Conservation (phyloP, 129 eudicot species). For the Silybum marianum region DNA sequence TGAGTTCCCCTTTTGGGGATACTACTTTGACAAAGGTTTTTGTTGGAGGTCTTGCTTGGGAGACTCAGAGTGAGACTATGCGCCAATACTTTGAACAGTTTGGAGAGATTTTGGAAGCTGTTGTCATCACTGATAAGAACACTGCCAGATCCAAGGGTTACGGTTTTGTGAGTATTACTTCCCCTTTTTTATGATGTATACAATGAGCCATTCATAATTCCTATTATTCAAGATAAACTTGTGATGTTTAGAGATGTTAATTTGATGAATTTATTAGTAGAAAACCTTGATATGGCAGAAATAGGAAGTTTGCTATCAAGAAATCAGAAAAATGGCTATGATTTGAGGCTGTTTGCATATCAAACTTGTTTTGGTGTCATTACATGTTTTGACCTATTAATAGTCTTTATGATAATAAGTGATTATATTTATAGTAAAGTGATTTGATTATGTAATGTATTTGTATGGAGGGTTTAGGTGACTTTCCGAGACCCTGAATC, state of each 20-base stretch:
- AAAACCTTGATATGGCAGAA: too few relatives aligned
- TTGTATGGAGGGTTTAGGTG: conserved; percentile 78
- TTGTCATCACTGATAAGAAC: conserved; percentile 55
- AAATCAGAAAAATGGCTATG: neutral
- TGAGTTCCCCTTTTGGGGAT: conserved; percentile 66
- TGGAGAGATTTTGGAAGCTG: conserved; percentile 59
- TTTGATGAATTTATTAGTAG: neutral
- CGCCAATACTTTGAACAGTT: conserved; percentile 44
- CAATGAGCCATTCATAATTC: neutral
- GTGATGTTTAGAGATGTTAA: neutral
- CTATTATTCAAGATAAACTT: neutral
- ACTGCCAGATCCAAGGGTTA: conserved; percentile 62
- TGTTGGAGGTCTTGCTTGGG: conserved; percentile 74
- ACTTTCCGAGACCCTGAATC: conserved; percentile 93
- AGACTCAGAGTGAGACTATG: conserved; percentile 56
- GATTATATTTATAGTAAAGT: conserved; percentile 27
- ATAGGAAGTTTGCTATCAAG: neutral
- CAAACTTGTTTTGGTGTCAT: neutral
- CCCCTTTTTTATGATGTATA: neutral
- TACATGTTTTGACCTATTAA: neutral
- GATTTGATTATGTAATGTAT: conserved; percentile 34
- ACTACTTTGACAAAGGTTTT: conserved; percentile 53
- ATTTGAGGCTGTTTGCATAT: neutral
- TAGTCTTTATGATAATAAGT: neutral
- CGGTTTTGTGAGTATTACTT: conserved; percentile 48